Base-by-base conservation (phyloP, 768 basidiomycete genomes). In the Podaxis pistillaris region DNA sequence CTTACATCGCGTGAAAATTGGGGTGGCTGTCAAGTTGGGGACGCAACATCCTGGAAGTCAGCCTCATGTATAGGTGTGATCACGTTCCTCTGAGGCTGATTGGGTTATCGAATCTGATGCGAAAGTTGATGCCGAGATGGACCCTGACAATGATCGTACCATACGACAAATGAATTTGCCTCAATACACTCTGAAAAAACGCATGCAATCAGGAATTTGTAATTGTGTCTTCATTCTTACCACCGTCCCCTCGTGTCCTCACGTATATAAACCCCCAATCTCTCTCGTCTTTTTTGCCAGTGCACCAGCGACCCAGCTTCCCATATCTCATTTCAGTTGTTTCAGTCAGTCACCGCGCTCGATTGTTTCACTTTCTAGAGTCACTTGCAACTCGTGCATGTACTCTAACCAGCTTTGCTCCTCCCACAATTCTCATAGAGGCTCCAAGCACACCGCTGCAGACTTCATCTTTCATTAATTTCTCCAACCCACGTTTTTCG, bases 321-420 rank as follows among this genome's bases (percentile, higher is more conserved):
- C 36, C 46, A 55, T 50, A 44, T 61, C 46, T 11, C 24, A 52
- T 24, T 37, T 33, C 33, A 9, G 33, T 33, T 33, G 58, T 46
- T 46, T 64, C 47, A 63, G 66, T 68, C 65, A 62, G 63, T 55
- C 56, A 33, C 2, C 7, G 33, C 28, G 9, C 64, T 58, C 64
- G 53, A 64, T 65, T 64, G 64, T 64, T 58, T 63, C 60, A 30
- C 50, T 50, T 64, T 41, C 56, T 52, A 41, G 72, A 72, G 75
- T 75, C 68, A 70, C 73, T 75, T 80, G 74, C 79, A 78, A 71
- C 71, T 72, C 69, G 81, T 93, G 90, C 85, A 95, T 95, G 94
- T 96, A 89, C 91, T 93, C 91, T 67, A 95, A 96, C 91, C 88
- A 89, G 76, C 90, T 95, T 68, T 88, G 89, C 77, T 91, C 89